phyloP scores from a whole-genome alignment of 2,329 filamentous ascomycete genomes.

The Beauveria sp. region DNA sequence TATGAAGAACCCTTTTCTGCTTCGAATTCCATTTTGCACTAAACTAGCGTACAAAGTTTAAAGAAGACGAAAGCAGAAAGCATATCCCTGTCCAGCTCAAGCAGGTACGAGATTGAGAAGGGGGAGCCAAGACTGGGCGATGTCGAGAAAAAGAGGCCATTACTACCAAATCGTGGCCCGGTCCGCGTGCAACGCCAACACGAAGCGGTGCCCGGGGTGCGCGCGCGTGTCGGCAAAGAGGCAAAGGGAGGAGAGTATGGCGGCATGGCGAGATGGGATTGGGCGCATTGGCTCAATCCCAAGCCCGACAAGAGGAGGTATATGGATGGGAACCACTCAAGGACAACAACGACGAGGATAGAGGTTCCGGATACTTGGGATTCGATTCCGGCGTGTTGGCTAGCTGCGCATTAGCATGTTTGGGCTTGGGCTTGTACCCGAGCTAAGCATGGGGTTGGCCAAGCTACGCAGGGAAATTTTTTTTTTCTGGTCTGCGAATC shows the following conservation, averaged over 20 bases:
- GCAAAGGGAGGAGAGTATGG: neutral
- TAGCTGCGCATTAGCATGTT: slow-evolving; percentile 4
- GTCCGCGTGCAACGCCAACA: neutral
- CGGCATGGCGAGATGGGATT: too few relatives aligned
- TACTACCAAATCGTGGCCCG: neutral
- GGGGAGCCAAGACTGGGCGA: neutral
- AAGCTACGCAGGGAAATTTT: neutral
- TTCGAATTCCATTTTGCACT: neutral
- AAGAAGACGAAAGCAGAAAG: neutral
- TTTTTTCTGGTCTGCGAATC: too few relatives aligned
- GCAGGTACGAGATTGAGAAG: neutral
- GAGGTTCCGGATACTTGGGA: neutral
- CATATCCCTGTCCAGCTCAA: neutral
- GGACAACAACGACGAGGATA: neutral
- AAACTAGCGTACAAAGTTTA: slow-evolving; percentile 2
- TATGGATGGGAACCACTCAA: neutral
- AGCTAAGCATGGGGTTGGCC: neutral
- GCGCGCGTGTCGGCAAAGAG: neutral
- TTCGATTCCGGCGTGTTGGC: slow-evolving; percentile 6
- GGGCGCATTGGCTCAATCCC: too few relatives aligned
- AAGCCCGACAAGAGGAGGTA: too few relatives aligned
- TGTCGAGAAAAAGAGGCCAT: too few relatives aligned
- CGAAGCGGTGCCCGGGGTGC: neutral
- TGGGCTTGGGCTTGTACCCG: neutral
- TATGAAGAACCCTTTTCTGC: neutral